These are phyloP conservation scores for Solanum boliviense DNA, from an alignment of 257 asterid species.

Conservation along the genomic window DNA sequence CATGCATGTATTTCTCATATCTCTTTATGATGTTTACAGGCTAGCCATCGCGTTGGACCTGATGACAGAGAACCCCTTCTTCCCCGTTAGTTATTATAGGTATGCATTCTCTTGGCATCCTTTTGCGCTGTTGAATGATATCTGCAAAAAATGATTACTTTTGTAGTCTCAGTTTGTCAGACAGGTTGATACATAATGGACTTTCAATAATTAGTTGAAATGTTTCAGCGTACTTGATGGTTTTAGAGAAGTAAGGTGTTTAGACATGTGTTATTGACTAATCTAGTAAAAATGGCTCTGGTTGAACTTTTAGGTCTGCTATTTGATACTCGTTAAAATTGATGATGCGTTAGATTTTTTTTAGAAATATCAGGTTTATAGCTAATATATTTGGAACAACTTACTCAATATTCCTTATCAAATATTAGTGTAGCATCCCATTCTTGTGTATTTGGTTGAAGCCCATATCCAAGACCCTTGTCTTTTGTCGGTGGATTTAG, in stretches of 20 bases:
- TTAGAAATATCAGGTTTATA: not conserved
- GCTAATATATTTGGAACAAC: not conserved
- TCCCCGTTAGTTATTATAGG: slow-evolving; percentile 1
- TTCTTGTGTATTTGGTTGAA: not conserved
- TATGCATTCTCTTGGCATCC: not conserved
- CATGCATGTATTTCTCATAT: not conserved
- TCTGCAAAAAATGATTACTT: not conserved
- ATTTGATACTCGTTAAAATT: not conserved
- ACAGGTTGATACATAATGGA: not conserved
- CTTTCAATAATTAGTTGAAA: not conserved
- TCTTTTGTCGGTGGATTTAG: not conserved
- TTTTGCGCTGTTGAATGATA: not conserved
- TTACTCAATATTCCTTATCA: not conserved
- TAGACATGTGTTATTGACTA: not conserved
- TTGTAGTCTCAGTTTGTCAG: not conserved
- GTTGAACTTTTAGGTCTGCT: not conserved
- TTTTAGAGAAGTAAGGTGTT: not conserved
- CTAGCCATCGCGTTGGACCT: not conserved
- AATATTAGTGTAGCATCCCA: not conserved
- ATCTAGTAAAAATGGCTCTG: not conserved
- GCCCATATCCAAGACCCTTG: not conserved
- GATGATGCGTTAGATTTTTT: not conserved
- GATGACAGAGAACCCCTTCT: slow-evolving; percentile 11
- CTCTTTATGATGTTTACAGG: not conserved
- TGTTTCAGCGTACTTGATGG: not conserved